These are phyloP conservation scores for Pythium sp. DNA, from an alignment of 352 stramenopile species.

Conservation along the genomic window DNA sequence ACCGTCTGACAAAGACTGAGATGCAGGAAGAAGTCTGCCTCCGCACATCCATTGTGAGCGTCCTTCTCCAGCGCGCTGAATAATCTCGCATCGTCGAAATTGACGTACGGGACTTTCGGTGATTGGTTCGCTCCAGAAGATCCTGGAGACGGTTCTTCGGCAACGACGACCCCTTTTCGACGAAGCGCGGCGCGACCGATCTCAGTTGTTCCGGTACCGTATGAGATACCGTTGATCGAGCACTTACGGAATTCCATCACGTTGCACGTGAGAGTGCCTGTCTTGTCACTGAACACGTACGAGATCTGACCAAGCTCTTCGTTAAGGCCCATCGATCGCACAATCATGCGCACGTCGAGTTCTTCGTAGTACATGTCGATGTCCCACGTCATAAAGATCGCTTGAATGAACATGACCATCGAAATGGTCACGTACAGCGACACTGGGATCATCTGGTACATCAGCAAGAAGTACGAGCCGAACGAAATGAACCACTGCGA, in stretches of 20 bases:
- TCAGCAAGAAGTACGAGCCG: constrained; percentile 93
- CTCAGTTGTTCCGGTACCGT: constrained; percentile 87
- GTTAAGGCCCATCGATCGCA: constrained; percentile 82
- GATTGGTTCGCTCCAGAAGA: background rate
- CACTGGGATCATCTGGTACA: constrained; percentile 97
- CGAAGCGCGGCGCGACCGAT: constrained; percentile 68
- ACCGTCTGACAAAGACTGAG: constrained; percentile 82
- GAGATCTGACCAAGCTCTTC: constrained; percentile 92
- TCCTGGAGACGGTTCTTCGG: constrained; percentile 31
- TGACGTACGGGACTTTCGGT: constrained; percentile 69
- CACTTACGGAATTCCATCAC: constrained; percentile 96
- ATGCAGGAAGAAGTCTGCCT: constrained; percentile 84
- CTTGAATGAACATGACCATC: constrained; percentile 94
- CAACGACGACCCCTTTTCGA: constrained; percentile 57
- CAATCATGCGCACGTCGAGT: constrained; percentile 85
- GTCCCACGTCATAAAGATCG: constrained; percentile 92
- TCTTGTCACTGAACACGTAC: constrained; percentile 93
- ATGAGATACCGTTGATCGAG: constrained; percentile 90
- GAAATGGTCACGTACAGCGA: constrained; percentile 98
- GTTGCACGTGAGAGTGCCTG: constrained; percentile 92
- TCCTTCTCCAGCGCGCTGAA: constrained; percentile 39
- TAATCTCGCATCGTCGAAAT: constrained; percentile 68
- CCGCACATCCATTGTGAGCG: constrained; percentile 28
- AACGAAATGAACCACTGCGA: constrained; percentile 81
- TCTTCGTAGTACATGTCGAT: constrained; percentile 91